Evolutionary conservation across 2,329 filamentous ascomycete species (phyloP), one percentile per base, ranked within the genome.

Genomic region (Nannizzia gypsea): DNA sequence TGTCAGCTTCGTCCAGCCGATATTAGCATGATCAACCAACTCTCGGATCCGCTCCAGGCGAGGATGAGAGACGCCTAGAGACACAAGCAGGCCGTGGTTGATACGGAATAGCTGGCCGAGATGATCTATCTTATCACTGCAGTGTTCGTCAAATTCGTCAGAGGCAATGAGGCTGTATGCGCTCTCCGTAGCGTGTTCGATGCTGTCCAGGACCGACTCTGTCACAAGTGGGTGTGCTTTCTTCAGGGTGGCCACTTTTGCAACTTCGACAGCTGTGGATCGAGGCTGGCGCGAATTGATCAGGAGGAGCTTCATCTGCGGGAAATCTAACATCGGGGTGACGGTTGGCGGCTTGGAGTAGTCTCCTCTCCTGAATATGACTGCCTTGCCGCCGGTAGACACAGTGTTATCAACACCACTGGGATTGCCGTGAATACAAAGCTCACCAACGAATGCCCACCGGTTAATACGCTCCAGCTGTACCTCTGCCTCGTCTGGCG

Each of bases 351-450:
- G 89, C 69, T 87, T 86, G 61, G 78, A 78, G 72, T 91, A 89
- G 70, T 95, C 87, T 57, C 78, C 81, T 58, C 91, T 82, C 68
- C 92, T 87, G 76, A 95, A 99, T 2, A 97, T 79, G 1, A 99
- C 90, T 0, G 91, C 93, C 75, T 96, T 96, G 60, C 93, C 93
- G 68, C 95, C 89, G 11, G 91, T 88, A 11, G 92, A 82, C 28
- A 99, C 92, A 2, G 93, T 99, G 73, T 99, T 99, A 75, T 99
- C 93, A 48, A 99, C 89, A 0, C 93, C 93, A 0, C 90, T 96
- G 0, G 93, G 93, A 69, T 95, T 97, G 40, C 92, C 93, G 70
- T 99, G 93, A 64, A 97, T 96, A 74, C 90, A 93, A 84, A 97
- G 88, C 73, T 99, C 93, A 24, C 88, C 88, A 0, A 99, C 93